Percentiles rank a stretch among this genome's conserved stretches.
phyloP scores from a whole-genome alignment of 2,329 filamentous ascomycete species.

The Colletotrichum abscissum region DNA sequence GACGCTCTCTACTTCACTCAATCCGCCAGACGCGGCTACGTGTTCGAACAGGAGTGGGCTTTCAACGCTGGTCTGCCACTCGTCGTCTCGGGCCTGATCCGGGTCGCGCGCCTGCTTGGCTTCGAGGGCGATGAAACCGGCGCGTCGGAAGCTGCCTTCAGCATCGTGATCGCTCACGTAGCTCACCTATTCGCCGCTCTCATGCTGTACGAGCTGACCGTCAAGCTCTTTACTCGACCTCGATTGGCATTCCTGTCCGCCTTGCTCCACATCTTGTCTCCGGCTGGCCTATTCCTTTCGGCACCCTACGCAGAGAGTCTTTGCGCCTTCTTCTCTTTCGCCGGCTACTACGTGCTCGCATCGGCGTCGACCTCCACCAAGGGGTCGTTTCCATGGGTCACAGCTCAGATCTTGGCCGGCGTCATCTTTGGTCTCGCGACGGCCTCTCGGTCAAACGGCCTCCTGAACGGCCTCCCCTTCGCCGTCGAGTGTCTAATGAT shows the following conservation, averaged over 20 bases:
- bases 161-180: conserved; percentile 75
- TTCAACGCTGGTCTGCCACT: conserved; percentile 69
- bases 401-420: conserved; percentile 71
- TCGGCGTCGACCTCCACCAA: conserved; percentile 55
- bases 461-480: conserved; percentile 84
- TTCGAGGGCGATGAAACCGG: conserved; percentile 34
- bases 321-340: conserved; percentile 82
- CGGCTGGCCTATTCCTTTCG: conserved; percentile 89
- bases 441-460: conserved; percentile 84
- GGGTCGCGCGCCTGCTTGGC: conserved; percentile 42
- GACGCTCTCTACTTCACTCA: conserved; percentile 83
- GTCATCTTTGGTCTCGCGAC: conserved; percentile 78
- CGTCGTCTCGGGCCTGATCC: conserved; percentile 50
- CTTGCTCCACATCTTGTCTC: conserved; percentile 83
- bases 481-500: conserved; percentile 67
- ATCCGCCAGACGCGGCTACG: conserved; percentile 70
- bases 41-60: conserved; percentile 88
- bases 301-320: conserved; percentile 86
- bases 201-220: conserved; percentile 75
- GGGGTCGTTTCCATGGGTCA: conserved; percentile 50
- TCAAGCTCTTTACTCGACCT: conserved; percentile 62
- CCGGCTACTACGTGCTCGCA: conserved; percentile 77
- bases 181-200: conserved; percentile 82
- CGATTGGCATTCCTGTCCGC: conserved; percentile 76
- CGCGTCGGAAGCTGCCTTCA: conserved; percentile 61